Percentiles rank a stretch among this genome's conserved stretches.
These are phyloP conservation scores for Populus pruinosa DNA, from an alignment of 345 rosid genomes.

Conservation along the genomic window DNA sequence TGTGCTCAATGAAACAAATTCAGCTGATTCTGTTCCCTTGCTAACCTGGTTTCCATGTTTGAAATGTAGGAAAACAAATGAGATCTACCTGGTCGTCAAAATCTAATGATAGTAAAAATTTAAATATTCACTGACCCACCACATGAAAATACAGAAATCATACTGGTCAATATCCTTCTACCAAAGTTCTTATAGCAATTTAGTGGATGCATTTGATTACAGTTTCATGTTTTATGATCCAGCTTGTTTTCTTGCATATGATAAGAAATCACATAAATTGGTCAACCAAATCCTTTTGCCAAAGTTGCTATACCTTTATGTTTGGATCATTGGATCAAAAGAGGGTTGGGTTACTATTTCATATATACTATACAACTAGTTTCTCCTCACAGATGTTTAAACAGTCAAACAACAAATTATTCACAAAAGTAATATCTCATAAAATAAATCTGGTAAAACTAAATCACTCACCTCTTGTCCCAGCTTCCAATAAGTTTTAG, in stretches of 20 bases:
- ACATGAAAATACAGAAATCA: not conserved
- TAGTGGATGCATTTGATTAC: not conserved
- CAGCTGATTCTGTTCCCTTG: constrained; percentile 38
- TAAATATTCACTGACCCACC: not conserved
- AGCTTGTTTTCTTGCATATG: not conserved
- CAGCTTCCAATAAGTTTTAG: constrained; percentile 54
- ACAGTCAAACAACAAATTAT: not conserved
- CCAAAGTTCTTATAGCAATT: not conserved
- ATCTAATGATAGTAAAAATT: not conserved
- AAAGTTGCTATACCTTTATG: not conserved
- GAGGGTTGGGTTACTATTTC: not conserved
- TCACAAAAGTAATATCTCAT: not conserved
- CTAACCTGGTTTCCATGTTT: constrained; percentile 34
- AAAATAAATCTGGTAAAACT: not conserved
- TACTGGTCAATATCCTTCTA: not conserved
- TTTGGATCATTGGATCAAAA: not conserved
- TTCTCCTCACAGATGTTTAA: constrained; percentile 1
- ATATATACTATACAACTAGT: not conserved
- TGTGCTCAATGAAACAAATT: constrained; percentile 33
- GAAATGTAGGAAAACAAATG: constrained; percentile 5
- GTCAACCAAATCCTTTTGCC: not conserved
- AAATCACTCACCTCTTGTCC: constrained; percentile 51
- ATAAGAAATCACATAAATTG: not conserved
- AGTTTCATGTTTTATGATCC: not conserved
- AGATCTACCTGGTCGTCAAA: not conserved